These are phyloP conservation scores for Cucurbita argyrosperma DNA, from an alignment of 306 rosid genomes.

Conservation along the genomic window DNA sequence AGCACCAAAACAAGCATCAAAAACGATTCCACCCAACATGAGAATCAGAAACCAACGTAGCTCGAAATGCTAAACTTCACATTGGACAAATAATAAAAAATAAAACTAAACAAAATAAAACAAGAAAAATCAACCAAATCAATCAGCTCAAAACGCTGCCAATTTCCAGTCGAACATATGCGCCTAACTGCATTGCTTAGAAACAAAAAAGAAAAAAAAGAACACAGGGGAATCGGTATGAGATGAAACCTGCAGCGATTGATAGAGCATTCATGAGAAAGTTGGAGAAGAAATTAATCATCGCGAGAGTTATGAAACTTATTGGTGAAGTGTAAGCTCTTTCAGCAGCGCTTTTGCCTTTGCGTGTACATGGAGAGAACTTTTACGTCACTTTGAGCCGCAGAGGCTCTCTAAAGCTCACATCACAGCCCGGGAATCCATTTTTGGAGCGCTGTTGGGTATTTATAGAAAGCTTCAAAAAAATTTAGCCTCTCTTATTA, in stretches of 20 bases:
- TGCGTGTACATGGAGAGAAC: neutral
- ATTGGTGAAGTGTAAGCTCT: neutral
- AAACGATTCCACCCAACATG: neutral
- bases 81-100: neutral
- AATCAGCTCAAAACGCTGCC: neutral
- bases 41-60: neutral
- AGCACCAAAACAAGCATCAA: neutral
- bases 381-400: neutral
- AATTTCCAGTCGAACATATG: neutral
- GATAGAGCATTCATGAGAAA: neutral
- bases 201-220: neutral
- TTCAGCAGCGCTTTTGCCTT: neutral
- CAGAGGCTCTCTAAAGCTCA: neutral
- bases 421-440: neutral
- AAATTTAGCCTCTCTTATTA: too few species aligned
- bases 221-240: neutral
- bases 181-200: neutral
- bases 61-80: neutral
- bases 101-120: neutral
- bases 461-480: neutral
- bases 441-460: neutral
- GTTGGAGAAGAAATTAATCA: neutral
- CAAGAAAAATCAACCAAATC: neutral
- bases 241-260: conserved; percentile 9
- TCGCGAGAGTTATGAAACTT: neutral